Conservation (phyloP, 106 monocot genomes). For the Alisma plantagoaquatica region DNA sequence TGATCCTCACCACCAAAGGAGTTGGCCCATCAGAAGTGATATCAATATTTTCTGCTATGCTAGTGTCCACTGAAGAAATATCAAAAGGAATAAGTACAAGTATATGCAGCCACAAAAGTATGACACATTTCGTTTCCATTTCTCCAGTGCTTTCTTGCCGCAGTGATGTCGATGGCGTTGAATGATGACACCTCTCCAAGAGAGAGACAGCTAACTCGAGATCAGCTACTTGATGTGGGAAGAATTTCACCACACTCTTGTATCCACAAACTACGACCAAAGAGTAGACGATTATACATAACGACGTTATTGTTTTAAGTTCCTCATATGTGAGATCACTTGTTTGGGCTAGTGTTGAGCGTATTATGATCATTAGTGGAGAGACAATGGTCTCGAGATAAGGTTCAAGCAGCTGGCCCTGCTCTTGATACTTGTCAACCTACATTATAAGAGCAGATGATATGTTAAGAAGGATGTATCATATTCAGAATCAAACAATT, state of each 20-base stretch:
- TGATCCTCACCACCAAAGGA: slow-evolving; percentile 67
- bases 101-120: slow-evolving; percentile 92
- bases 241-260: slow-evolving; percentile 85
- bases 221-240: slow-evolving; percentile 98
- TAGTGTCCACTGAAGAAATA: slow-evolving; percentile 78
- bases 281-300: slow-evolving; percentile 81
- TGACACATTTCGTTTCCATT: slow-evolving; percentile 91
- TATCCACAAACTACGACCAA: slow-evolving; percentile 84
- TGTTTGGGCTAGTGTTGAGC: slow-evolving; percentile 36
- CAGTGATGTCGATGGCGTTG: slow-evolving; percentile 34
- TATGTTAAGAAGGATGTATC: too few species aligned
- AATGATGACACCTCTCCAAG: slow-evolving; percentile 55
- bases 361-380: slow-evolving; percentile 72
- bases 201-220: slow-evolving; percentile 80
- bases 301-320: slow-evolving; percentile 56
- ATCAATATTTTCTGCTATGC: slow-evolving; percentile 30
- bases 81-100: slow-evolving; percentile 98
- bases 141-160: slow-evolving; percentile 95
- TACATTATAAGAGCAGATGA: too few species aligned
- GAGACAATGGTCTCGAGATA: slow-evolving; percentile 75
- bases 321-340: slow-evolving; percentile 20
- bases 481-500: too few species aligned
- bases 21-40: slow-evolving; percentile 20
- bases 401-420: slow-evolving; percentile 92
- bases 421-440: slow-evolving; percentile 98